These are phyloP conservation scores for Fomitopsis palustris DNA, from an alignment of 1,284 basidiomycete genomes.

Conservation along the genomic window DNA sequence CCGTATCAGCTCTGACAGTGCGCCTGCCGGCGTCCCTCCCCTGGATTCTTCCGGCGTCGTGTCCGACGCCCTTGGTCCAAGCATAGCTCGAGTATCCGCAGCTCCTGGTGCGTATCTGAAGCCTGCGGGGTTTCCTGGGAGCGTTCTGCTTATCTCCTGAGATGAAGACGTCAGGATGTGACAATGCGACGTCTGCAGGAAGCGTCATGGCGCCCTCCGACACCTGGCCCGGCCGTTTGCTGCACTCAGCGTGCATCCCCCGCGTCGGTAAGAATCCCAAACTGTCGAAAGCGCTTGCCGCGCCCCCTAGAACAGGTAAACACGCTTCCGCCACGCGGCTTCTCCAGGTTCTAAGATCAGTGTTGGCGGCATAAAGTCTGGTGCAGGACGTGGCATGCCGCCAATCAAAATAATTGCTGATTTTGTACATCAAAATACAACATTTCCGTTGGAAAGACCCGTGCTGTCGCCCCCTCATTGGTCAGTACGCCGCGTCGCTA, in stretches of 20 bases:
- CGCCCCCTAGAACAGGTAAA: conserved; percentile 20
- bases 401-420: conserved; percentile 13
- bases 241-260: conserved; percentile 10
- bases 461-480: conserved; percentile 5
- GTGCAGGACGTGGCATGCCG: conserved; percentile 10
- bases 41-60: background rate
- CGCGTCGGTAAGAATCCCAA: conserved; percentile 14
- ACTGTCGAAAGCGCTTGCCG: conserved; percentile 18
- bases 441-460: conserved; percentile 6
- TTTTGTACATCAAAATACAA: conserved; percentile 17
- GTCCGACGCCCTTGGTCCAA: background rate
- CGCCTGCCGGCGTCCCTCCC: background rate
- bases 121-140: background rate
- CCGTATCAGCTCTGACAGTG: conserved; percentile 11
- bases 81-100: background rate
- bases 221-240: conserved; percentile 8
- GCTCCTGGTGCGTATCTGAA: background rate
- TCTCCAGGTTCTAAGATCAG: conserved; percentile 14
- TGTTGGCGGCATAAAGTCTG: conserved; percentile 9
- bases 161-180: conserved; percentile 3
- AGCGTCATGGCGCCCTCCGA: conserved; percentile 1
- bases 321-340: conserved; percentile 21
- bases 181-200: background rate
- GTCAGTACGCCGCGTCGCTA: conserved; percentile 6
- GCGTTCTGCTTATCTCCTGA: background rate